Evolutionary conservation across 129 eudicot genomes (phyloP), one percentile per base, ranked within the genome.

Genomic region (carrot (Daucus carota)): DNA sequence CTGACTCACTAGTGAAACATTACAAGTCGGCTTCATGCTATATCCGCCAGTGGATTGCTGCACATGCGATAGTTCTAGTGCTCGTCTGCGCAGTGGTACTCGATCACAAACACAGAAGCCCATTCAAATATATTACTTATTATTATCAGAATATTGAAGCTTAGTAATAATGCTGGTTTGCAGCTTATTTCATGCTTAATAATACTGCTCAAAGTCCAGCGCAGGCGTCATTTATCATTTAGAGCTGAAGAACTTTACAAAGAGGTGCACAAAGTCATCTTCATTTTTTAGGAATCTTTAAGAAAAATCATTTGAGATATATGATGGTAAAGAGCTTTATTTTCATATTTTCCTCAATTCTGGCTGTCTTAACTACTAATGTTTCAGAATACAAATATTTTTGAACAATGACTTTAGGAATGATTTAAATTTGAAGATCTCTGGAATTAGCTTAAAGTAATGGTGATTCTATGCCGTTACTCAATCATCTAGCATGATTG

Each of bases 211-310:
- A 86, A 77, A 83, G 46, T 83, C 70, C 81, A 80, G 42, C 83
- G 83, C 66, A 89, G 86, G 73, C 84, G 76, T 77, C 79, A 81
- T 38, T 83, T 89, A 80, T 81, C 92, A 76, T 87, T 78, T 75
- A 89, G 96, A 86, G 92, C 90, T 47, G 99, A 91, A 84, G 87
- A 94, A 81, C 90, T 91, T 65, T 94, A 94, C 73, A 86, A 77
- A 73, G 85, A 94, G 99, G 99, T 91, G 77, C 50, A 22, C 42
- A 71, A 48, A 41, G 28, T 47, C 70, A 22, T 60, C 31, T 71
- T 67, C 38, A 6, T 79, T 65, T 73, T 70, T 70, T 41, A 8
- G 22, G 44, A 41, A n/a, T 38, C 33, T 24, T 28, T 0, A 70
- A 11, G 10, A 3, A 36, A 22, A 70, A 18, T 38, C 4, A 28